These are phyloP conservation scores for Anacardium occidentale DNA, from an alignment of 345 rosid species.

Conservation along the genomic window DNA sequence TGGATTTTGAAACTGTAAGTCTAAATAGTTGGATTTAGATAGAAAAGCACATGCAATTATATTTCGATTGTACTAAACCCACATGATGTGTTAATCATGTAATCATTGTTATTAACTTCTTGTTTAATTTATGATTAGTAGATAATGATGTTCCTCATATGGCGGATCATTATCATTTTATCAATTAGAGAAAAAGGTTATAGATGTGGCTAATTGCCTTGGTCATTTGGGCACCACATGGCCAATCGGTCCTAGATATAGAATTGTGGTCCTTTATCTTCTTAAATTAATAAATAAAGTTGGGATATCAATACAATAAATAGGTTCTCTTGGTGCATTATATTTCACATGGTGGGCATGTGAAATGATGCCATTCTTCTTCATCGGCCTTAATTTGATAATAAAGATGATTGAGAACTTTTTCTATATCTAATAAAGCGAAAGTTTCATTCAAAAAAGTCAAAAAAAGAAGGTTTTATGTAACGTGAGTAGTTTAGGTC, in stretches of 20 bases:
- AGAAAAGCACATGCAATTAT: no score
- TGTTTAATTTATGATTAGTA: background rate
- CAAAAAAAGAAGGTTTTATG: no score
- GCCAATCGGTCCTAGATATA: background rate
- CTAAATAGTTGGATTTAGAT: no score
- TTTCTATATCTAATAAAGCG: no score
- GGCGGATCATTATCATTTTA: constrained; percentile 1
- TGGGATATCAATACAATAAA: background rate
- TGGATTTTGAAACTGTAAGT: no score
- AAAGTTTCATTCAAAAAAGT: no score
- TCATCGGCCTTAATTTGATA: background rate
- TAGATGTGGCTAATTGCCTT: no score
- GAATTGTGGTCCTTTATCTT: background rate
- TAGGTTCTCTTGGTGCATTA: background rate
- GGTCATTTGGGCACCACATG: background rate
- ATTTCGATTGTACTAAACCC: no score
- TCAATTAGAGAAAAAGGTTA: background rate
- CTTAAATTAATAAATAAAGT: background rate
- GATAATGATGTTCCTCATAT: background rate
- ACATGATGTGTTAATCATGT: background rate
- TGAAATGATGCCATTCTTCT: constrained; percentile 8
- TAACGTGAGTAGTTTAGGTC: no score
- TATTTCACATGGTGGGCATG: constrained; percentile 13
- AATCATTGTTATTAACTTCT: no score
- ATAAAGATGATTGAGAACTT: background rate